Base-by-base conservation (phyloP, 1,284 basidiomycete species). In the Irpex sp. region DNA sequence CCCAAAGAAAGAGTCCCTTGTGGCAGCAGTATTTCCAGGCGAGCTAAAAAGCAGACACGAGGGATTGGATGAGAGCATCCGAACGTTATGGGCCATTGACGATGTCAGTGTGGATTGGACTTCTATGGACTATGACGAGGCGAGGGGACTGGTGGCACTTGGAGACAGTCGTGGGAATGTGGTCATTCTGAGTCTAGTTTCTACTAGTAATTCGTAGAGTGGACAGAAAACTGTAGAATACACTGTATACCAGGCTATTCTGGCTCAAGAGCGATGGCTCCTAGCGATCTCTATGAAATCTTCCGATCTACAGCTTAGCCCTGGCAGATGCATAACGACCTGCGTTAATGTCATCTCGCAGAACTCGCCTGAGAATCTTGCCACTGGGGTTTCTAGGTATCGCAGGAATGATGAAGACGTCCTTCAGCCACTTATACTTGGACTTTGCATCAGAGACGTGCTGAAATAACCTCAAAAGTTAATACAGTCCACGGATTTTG, bases 121-220 rank as follows among this genome's bases (percentile, higher is more conserved):
- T 7, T 83, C 86, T 58, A 75, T 91, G 70, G 89, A 89, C 77
- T 91, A 91, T 76, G 87, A 89, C 70, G 89, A 91, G 76, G 82
- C 83, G 63, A 74, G 79, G 54, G 90, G 89, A 3, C 81, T 87
- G 69, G 80, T 91, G 65, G 89, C 81, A 4, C 70, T 91, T 20
- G 89, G 87, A 7, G 85, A 86, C 65, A 85, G 82, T 71, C 83
- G 81, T 72, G 90, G 90, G 24, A 73, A 75, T 60, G 82, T 90
- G 9, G 80, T 54, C 49, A 54, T 54, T 18, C 49, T 54, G 49
- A 54, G 49, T 54, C 49, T 54, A 18, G 49, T 38, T 38, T 38
- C 32, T 32, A 4, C 32, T 32, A 32, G 32, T 38, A 38, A 7
- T 38, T 38, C 32, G 32, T 38, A 38, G 32, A 38, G 32, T 7